Percentiles rank a stretch among this genome's conserved stretches.
Conservation (phyloP, 192 early-diverging fungal species). For the Coemansia sp. region DNA sequence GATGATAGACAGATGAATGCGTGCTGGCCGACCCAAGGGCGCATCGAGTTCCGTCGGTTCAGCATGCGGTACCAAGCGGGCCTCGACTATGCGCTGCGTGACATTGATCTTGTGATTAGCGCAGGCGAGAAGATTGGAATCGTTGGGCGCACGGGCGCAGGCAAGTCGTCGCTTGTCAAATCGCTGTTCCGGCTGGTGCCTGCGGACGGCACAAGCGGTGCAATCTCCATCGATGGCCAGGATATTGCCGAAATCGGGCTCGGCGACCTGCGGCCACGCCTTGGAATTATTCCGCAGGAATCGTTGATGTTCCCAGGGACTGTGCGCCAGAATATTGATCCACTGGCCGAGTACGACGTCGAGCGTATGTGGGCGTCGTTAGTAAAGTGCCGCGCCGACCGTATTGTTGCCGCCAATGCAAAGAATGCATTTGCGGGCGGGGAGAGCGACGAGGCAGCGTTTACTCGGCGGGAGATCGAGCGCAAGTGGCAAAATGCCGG, state of each 20-base stretch:
- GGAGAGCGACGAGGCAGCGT: background rate
- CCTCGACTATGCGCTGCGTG: constrained; percentile 55
- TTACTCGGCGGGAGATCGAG: background rate
- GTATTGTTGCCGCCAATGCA: background rate
- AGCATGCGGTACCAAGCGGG: constrained; percentile 62
- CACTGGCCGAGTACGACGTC: constrained; percentile 51
- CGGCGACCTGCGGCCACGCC: constrained; percentile 24
- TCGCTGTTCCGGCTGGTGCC: constrained; percentile 66
- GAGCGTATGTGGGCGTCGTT: constrained; percentile 63
- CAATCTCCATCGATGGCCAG: constrained; percentile 68
- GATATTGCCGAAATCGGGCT: constrained; percentile 63
- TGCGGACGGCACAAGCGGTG: constrained; percentile 45
- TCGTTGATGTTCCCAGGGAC: constrained; percentile 62
- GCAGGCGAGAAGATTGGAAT: constrained; percentile 63
- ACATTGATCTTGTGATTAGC: constrained; percentile 57
- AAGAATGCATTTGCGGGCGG: no score
- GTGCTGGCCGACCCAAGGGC: constrained; percentile 64
- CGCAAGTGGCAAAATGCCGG: background rate
- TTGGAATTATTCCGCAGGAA: constrained; percentile 68
- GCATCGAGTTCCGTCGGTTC: constrained; percentile 59
- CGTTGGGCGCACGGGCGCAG: constrained; percentile 78
- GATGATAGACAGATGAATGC: constrained; percentile 6
- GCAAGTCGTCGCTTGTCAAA: constrained; percentile 61
- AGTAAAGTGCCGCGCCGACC: constrained; percentile 7
- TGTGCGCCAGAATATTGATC: constrained; percentile 64